Percentiles rank a stretch among this genome's conserved stretches.
Conservation (phyloP, 257 asterid genomes). For the Solanum rostratum region DNA sequence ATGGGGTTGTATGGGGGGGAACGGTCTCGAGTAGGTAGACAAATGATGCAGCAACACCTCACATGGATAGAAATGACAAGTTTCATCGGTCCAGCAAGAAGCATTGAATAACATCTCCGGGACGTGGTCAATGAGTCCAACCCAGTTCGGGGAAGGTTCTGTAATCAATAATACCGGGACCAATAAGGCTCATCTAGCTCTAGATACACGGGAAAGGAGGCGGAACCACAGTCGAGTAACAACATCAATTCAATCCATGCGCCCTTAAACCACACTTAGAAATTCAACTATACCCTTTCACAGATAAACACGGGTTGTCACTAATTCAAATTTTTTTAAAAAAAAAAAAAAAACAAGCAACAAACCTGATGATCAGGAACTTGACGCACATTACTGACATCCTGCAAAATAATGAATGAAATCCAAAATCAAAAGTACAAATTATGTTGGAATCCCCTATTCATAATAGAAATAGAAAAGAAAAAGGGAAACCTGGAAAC, state of each 20-base stretch:
- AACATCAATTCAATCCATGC: not conserved
- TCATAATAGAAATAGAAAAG: not conserved
- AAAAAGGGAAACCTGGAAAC: conserved; percentile 40
- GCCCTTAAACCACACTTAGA: not conserved
- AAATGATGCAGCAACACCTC: not conserved
- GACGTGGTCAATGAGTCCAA: not conserved
- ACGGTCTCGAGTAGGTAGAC: not conserved
- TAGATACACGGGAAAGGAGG: not conserved
- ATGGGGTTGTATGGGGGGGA: not conserved
- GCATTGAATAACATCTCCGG: not conserved
- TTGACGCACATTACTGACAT: conserved; percentile 70
- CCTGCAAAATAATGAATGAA: conserved; percentile 30
- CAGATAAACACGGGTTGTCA: not conserved
- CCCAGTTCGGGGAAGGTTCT: not conserved
- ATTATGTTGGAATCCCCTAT: not conserved
- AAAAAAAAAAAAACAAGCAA: not conserved
- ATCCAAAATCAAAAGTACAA: not conserved
- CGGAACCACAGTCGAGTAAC: not conserved
- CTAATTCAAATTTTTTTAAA: not conserved
- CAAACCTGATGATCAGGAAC: conserved; percentile 96
- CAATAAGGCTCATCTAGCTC: not conserved
- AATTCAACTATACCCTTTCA: not conserved
- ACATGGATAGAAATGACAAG: not conserved
- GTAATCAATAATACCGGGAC: not conserved
- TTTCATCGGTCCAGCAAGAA: not conserved